Evolutionary conservation across 352 stramenopile species (phyloP).

Genomic region (Phytophthora pseudosyringae): DNA sequence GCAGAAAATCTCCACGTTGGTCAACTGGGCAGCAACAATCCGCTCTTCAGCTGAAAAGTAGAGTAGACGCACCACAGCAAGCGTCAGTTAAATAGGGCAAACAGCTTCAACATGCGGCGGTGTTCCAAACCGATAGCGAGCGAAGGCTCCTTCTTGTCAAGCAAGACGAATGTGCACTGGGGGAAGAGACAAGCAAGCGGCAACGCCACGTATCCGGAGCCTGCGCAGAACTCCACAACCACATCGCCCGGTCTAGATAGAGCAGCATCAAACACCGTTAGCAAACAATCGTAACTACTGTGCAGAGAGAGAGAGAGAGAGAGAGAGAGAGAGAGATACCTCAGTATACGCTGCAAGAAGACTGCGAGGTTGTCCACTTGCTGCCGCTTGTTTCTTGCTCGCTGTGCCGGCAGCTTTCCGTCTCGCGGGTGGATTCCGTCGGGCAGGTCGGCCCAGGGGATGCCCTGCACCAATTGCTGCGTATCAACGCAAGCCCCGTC

Average conservation of each 20-base stretch:
- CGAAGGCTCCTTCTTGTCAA: conserved; percentile 83
- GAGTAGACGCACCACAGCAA: background rate
- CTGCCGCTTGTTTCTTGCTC: conserved; percentile 72
- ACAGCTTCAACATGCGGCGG: background rate
- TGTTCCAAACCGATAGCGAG: conserved; percentile 66
- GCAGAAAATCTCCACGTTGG: conserved; percentile 80
- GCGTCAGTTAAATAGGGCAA: background rate
- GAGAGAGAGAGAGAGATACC: conserved; percentile 35
- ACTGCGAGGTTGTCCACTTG: conserved; percentile 84
- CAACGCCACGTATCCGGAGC: conserved; percentile 78
- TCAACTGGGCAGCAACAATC: conserved; percentile 59
- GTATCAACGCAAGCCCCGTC: background rate
- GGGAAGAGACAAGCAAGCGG: conserved; percentile 78
- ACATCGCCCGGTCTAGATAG: conserved; percentile 68
- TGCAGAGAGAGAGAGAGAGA: conserved; percentile 7
- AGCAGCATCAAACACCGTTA: conserved; percentile 15
- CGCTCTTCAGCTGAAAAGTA: conserved; percentile 58
- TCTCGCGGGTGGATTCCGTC: conserved; percentile 73
- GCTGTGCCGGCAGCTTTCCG: conserved; percentile 59
- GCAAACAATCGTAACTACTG: background rate
- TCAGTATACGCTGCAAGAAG: conserved; percentile 68
- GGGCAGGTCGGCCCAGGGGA: conserved; percentile 69
- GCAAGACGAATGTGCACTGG: conserved; percentile 75
- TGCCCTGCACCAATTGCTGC: conserved; percentile 24
- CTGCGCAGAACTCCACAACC: conserved; percentile 85